Evolutionary conservation across 495 filamentous ascomycete species (phyloP).

Genomic region (Aeminium ludgeri): DNA sequence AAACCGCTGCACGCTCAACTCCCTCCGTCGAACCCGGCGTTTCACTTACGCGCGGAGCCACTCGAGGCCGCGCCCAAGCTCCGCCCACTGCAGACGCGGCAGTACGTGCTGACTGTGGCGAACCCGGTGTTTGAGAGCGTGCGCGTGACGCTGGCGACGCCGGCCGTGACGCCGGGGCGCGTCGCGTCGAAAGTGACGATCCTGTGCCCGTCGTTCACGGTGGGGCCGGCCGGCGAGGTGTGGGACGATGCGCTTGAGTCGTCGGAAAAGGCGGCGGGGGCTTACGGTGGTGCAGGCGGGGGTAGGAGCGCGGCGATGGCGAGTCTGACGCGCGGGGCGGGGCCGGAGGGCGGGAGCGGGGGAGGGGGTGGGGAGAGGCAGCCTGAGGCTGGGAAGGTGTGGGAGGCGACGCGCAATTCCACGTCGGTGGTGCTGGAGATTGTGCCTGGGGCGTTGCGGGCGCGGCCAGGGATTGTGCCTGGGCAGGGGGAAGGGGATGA

Average conservation of each 20-base stretch:
- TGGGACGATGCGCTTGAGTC: slow-evolving; percentile 78
- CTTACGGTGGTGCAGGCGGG: slow-evolving; percentile 1
- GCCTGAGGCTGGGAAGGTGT: slow-evolving; percentile 83
- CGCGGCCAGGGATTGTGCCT: slow-evolving; percentile 3
- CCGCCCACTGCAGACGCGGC: slow-evolving; percentile 49
- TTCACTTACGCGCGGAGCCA: slow-evolving; percentile 12
- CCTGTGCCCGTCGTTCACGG: slow-evolving; percentile 83
- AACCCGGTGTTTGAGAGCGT: slow-evolving; percentile 90
- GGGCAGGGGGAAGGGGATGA: slow-evolving; percentile 11
- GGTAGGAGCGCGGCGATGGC: slow-evolving; percentile 11
- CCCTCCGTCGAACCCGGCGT: slow-evolving; percentile 15
- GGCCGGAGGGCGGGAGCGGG: no score
- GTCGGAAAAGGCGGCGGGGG: slow-evolving; percentile 6
- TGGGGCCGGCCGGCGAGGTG: slow-evolving; percentile 86
- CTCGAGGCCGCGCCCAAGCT: slow-evolving; percentile 34
- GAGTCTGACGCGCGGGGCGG: no score
- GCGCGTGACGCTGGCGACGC: slow-evolving; percentile 72
- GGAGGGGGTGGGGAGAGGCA: slow-evolving; percentile 13
- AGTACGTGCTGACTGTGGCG: slow-evolving; percentile 72
- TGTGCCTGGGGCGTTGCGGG: slow-evolving; percentile 40
- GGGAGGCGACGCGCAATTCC: slow-evolving; percentile 91
- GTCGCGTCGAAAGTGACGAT: slow-evolving; percentile 72
- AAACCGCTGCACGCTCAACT: slow-evolving; percentile 11
- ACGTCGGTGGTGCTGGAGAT: slow-evolving; percentile 83
- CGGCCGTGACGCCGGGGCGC: slow-evolving; percentile 58